Evolutionary conservation across 1,284 basidiomycete species (phyloP).

Genomic region (Fomes fomentarius): DNA sequence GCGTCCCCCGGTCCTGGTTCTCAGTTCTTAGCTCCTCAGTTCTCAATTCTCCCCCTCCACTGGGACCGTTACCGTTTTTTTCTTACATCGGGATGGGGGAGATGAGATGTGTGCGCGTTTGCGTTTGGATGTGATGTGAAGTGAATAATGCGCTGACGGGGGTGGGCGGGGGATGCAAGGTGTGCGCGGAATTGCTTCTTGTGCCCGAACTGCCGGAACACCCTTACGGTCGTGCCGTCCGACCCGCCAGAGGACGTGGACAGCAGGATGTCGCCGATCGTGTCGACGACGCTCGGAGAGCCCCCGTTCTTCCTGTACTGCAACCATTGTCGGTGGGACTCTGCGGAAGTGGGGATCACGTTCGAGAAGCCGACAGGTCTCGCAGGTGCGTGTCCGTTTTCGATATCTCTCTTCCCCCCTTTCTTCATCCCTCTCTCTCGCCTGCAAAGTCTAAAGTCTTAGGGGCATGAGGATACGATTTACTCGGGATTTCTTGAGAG

Average conservation of each 20-base stretch:
- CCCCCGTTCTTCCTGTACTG: conserved; percentile 93
- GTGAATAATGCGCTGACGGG: too few species aligned
- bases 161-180: conserved; percentile 49
- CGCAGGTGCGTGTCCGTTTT: conserved; percentile 59
- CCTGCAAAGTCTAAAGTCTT: too few species aligned
- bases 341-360: conserved; percentile 84
- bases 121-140: too few species aligned
- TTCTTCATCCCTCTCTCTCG: background rate
- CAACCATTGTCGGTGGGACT: conserved; percentile 94
- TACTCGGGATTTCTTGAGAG: too few species aligned
- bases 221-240: conserved; percentile 85
- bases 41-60: too few species aligned
- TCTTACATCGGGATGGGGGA: too few species aligned
- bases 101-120: too few species aligned
- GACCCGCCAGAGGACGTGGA: conserved; percentile 76
- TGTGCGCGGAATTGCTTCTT: conserved; percentile 97
- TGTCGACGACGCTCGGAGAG: conserved; percentile 67
- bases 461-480: too few species aligned
- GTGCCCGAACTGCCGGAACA: conserved; percentile 91
- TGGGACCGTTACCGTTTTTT: too few species aligned
- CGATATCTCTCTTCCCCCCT: conserved; percentile 13
- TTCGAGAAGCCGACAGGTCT: conserved; percentile 98
- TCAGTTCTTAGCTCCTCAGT: too few species aligned
- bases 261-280: conserved; percentile 48
- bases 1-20: conserved; percentile 15